Percentiles rank a stretch among this genome's conserved stretches.
phyloP scores from a whole-genome alignment of 768 basidiomycete genomes.

The Galerina sulciceps region DNA sequence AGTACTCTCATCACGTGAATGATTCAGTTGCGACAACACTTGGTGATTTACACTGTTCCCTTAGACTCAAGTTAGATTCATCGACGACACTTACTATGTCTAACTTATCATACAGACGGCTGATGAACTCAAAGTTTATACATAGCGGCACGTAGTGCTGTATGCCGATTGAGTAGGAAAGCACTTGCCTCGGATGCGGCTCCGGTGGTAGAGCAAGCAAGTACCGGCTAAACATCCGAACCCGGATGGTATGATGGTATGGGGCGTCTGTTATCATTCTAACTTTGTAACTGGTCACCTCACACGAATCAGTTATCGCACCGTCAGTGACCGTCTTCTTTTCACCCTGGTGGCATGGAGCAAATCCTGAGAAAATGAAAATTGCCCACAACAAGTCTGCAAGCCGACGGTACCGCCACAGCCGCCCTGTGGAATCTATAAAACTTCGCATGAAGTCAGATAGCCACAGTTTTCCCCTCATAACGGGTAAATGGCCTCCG shows the following conservation, averaged over 20 bases:
- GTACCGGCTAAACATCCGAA: conserved; percentile 5
- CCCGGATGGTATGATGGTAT: not conserved
- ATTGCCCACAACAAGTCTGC: not conserved
- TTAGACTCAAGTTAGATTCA: too few relatives aligned
- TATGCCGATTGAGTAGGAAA: too few relatives aligned
- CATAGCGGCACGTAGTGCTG: too few relatives aligned
- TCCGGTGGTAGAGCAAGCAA: conserved; percentile 2
- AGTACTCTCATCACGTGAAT: too few relatives aligned
- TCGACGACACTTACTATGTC: too few relatives aligned
- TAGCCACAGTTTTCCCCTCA: not conserved
- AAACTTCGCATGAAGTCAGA: not conserved
- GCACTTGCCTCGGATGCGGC: conserved; percentile 1
- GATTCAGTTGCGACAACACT: too few relatives aligned
- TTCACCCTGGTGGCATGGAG: not conserved
- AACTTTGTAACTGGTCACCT: not conserved
- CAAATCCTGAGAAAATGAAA: not conserved
- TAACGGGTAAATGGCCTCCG: not conserved
- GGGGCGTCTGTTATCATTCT: not conserved
- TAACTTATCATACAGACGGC: too few relatives aligned
- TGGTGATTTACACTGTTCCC: too few relatives aligned
- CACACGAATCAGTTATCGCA: not conserved
- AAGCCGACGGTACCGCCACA: not conserved
- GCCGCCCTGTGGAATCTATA: not conserved
- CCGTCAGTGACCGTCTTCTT: not conserved
- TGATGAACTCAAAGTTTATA: too few relatives aligned